Base-by-base conservation (phyloP, 768 basidiomycete species). In the Strobilomyces echinocephalus region DNA sequence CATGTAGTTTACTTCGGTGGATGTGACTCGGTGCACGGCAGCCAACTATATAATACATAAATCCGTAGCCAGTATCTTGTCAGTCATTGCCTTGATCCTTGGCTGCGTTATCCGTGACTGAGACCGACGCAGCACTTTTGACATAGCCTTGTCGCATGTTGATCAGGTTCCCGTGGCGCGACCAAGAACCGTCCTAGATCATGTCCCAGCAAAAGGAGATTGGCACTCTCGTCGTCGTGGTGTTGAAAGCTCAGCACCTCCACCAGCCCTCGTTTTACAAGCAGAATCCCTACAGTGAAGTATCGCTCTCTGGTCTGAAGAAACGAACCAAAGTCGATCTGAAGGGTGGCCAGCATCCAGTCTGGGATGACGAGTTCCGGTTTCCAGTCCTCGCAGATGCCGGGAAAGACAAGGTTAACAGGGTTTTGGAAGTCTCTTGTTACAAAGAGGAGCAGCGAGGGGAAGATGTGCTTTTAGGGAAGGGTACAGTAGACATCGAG, bases 311-410 rank as follows among this genome's bases (percentile, higher is more conserved):
- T 68, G 82, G 83, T 36, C 73, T 73, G 16, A 83, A 79, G 48
- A 82, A 88, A 63, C 79, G 80, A 53, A 93, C 91, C 1, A 75
- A 80, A 49, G 78, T 84, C 54, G 87, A 91, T 62, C 76, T 83
- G 59, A 91, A 86, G 65, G 94, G 94, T 3, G 95, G 95, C 0
- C 95, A 97, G 65, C 88, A 91, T 69, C 95, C 95, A 2, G 81
- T 85, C 54, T 97, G 94, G 92, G 94, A 97, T 65, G 83, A 83
- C 33, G 93, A 97, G 69, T 69, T 95, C 49, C 82, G 91, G 40
- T 84, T 93, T 67, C 79, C 84, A 6, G 76, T 97, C 44, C 67
- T 79, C 60, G 83, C 81, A 61, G 79, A 80, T n/a, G 67, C 65
- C 9, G 79, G 80, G 33, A 82, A 83, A 57, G 68, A 69, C 44